A percentile compares a stretch with the other conserved stretches of the same genome.
Evolutionary conservation across 2,329 filamentous ascomycete species (phyloP).

Genomic region (Cyclaneusma minus): DNA sequence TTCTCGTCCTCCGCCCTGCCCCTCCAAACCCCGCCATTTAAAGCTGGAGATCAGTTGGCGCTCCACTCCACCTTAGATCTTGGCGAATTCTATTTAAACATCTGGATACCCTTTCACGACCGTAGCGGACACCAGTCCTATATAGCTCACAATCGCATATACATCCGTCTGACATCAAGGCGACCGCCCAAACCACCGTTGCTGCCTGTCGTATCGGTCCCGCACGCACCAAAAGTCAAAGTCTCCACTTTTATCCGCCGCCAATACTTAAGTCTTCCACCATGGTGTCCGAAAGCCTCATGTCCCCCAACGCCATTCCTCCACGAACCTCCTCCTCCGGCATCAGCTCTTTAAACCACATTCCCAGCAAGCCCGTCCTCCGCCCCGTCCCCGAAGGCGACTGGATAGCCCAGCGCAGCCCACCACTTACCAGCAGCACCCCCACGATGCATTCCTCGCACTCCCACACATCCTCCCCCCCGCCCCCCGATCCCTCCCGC

Average conservation of each 20-base stretch:
- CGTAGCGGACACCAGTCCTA: too few relatives aligned
- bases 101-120: too few relatives aligned
- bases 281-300: slow-evolving; percentile 9
- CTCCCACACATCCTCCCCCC: neutral
- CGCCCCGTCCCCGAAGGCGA: slow-evolving; percentile 43
- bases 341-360: slow-evolving; percentile 19
- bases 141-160: too few relatives aligned
- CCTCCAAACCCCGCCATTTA: too few relatives aligned
- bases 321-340: slow-evolving; percentile 56
- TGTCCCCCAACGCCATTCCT: slow-evolving; percentile 54
- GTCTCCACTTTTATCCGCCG: neutral
- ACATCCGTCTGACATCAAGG: too few relatives aligned
- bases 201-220: neutral
- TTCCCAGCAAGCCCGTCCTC: slow-evolving; percentile 22
- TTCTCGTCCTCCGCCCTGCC: too few relatives aligned
- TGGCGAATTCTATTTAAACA: too few relatives aligned
- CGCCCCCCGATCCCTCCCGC: slow-evolving; percentile 9
- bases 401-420: slow-evolving; percentile 34
- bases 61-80: too few relatives aligned
- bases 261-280: too few relatives aligned
- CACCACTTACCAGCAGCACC: slow-evolving; percentile 9
- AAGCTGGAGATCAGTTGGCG: too few relatives aligned
- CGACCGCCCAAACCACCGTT: too few relatives aligned
- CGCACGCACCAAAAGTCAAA: neutral
- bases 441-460: slow-evolving; percentile 1